A percentile compares a stretch with the other conserved stretches of the same genome.
These are phyloP conservation scores for Aspergillus puulaauensis DNA, from an alignment of 2,329 filamentous ascomycete species.

Conservation along the genomic window DNA sequence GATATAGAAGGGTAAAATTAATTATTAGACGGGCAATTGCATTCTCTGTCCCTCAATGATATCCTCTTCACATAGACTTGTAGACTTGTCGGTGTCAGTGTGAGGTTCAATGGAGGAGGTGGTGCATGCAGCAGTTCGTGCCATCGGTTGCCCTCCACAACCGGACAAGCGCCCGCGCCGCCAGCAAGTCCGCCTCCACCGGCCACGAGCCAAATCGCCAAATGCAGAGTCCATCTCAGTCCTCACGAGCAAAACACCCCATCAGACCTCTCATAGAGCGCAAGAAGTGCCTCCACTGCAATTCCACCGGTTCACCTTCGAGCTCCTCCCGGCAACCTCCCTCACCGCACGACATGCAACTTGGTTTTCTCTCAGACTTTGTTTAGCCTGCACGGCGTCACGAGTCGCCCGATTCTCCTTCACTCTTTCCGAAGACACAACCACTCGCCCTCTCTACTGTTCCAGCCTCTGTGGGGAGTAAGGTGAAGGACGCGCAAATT, in stretches of 20 bases:
- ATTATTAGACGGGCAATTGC: background rate
- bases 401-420: slow-evolving; percentile 23
- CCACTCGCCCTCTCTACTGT: background rate
- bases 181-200: slow-evolving; percentile 16
- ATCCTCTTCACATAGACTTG: too few species aligned
- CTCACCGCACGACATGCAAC: slow-evolving; percentile 20
- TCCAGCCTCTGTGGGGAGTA: background rate
- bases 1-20: background rate
- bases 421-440: slow-evolving; percentile 14
- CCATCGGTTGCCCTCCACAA: slow-evolving; percentile 33
- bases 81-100: background rate
- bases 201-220: slow-evolving; percentile 18
- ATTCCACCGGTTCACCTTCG: slow-evolving; percentile 2
- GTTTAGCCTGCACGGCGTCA: slow-evolving; percentile 23
- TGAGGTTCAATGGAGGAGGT: background rate
- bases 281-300: background rate
- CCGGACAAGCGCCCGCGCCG: slow-evolving; percentile 21
- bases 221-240: background rate
- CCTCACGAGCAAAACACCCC: slow-evolving; percentile 24
- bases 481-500: slow-evolving; percentile 1
- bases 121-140: background rate
- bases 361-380: slow-evolving; percentile 19
- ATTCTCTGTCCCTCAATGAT: background rate
- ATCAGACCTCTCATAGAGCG: background rate
- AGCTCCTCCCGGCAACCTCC: slow-evolving; percentile 6